Evolutionary conservation across 2,329 filamentous ascomycete genomes (phyloP), one percentile per base, ranked within the genome.

Genomic region (Neofusicoccum cordaticola): DNA sequence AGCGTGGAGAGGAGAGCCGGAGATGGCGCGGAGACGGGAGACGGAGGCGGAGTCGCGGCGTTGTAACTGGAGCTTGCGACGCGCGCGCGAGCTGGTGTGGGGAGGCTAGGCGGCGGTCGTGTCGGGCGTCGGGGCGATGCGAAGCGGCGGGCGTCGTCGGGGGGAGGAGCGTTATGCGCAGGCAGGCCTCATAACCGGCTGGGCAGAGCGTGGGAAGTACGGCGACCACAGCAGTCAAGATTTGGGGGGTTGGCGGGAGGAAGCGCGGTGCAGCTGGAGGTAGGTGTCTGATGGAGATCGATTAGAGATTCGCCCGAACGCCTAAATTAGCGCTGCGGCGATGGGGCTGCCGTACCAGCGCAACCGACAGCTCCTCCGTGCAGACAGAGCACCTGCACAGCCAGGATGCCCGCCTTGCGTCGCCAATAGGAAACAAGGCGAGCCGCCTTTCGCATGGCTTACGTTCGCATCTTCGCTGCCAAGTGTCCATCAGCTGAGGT

Each of bases 281-380:
- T 53, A 53, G 61, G 27, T 42, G 58, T 62, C 48, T 57, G 62
- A 64, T 64, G 62, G 62, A 64, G 62, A 64, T 64, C 62, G 51
- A 56, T 53, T 50, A 47, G 44, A 64, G 62, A 58, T 64, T 57
- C 62, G 52, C 62, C 61, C 61, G 48, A 58, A 63, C n/a, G 61
- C 62, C 44, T 64, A 64, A 64, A 48, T 64, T 64, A 64, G 62
- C 62, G 53, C 52, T 53, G 34, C 51, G 41, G 41, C 50, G 48
- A 62, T 62, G 34, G 44, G 47, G 61, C 61, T 63, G 35, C 51
- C 35, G 51, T 56, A 27, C 45, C 60, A 57, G 19, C 22, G 19
- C 34, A 57, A 37, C 52, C 52, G 52, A 57, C 39, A 39, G 42
- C 53, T 39, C 39, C 53, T 58, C 53, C 53, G 39, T 58, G 51